Conservation (phyloP, 192 early-diverging fungal species). For the Coemansia sp. region DNA sequence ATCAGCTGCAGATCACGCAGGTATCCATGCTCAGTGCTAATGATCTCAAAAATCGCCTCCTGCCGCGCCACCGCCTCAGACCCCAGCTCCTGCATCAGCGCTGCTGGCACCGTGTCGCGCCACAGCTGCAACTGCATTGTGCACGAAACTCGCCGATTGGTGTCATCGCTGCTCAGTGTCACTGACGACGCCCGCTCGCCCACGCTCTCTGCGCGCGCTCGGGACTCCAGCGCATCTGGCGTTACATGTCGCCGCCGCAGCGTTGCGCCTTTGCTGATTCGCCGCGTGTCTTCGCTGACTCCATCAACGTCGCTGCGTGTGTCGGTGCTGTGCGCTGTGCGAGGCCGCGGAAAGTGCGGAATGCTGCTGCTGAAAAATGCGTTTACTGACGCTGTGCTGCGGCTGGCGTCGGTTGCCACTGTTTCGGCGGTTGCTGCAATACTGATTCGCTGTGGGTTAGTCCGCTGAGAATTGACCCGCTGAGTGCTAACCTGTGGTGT, state of each 20-base stretch:
- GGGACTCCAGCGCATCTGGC: neutral
- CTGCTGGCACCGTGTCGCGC: conserved; percentile 44
- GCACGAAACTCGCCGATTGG: conserved; percentile 14
- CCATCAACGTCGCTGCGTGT: neutral
- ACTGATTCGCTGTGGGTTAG: neutral
- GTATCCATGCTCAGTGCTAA: conserved; percentile 86
- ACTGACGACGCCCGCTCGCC: conserved; percentile 1
- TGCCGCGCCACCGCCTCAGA: conserved; percentile 57
- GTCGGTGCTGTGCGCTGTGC: neutral
- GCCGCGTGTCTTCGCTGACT: neutral
- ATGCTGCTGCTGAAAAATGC: conserved; percentile 15
- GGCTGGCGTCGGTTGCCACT: neutral
- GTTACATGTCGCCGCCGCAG: conserved; percentile 10
- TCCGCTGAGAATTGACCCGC: no score
- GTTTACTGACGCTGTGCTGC: conserved; percentile 10
- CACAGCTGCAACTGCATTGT: conserved; percentile 49
- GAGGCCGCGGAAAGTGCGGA: conserved; percentile 17
- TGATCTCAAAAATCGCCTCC: conserved; percentile 88
- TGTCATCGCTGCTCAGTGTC: conserved; percentile 12
- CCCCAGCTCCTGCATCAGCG: conserved; percentile 32
- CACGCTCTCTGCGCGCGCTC: neutral
- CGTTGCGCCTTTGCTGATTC: neutral
- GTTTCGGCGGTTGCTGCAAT: conserved; percentile 7
- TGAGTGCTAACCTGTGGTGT: neutral
- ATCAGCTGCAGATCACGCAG: conserved; percentile 82